Evolutionary conservation across 805 yeast species (phyloP), one percentile per base, ranked within the genome.

Genomic region (Candida tammaniensis): DNA sequence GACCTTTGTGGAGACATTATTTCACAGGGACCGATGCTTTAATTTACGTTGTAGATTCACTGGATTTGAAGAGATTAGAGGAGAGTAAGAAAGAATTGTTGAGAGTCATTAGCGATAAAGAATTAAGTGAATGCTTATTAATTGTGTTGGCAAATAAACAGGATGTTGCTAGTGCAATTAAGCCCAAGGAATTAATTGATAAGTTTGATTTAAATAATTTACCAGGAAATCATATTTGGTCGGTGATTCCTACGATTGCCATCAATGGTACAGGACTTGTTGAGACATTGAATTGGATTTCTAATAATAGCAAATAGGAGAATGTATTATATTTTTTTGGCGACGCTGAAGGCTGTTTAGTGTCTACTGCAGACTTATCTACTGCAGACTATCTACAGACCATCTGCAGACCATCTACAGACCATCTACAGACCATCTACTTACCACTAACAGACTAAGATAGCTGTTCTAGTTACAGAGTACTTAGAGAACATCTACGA

Each of bases 1-100:
- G 96, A 54, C 95, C 94, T 0, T 70, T 89, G 39, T 89, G 98
- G 97, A 79, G 96, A 60, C 96, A 89, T 56, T 89, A 89, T 63
- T 87, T 84, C 61, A 85, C 95, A 9, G 95, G 95, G 24, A 86
- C 96, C 4, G 84, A 87, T 54, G 96, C 95, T 7, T 72, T 89
- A 39, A 86, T 89, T 36, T 89, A 86, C 58, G 97, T 89, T 36
- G 82, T 89, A 40, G 98, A 89, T 61, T 75, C 87, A 5, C 77
- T 84, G 6, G 95, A 88, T 59, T 55, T 63, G 28, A 74, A 70
- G 20, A 72, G 96, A 51, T 64, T 89, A 47, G 80, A 77, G 33
- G 93, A 84, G 57, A 83, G 93, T 16, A 83, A 81, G 46, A 75
- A 70, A 43, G 96, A 87, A 56, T 68, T 89, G 48, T 76, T 72